These are phyloP conservation scores for Xylaria arbuscula DNA, from an alignment of 2,329 filamentous ascomycete genomes.

Conservation along the genomic window DNA sequence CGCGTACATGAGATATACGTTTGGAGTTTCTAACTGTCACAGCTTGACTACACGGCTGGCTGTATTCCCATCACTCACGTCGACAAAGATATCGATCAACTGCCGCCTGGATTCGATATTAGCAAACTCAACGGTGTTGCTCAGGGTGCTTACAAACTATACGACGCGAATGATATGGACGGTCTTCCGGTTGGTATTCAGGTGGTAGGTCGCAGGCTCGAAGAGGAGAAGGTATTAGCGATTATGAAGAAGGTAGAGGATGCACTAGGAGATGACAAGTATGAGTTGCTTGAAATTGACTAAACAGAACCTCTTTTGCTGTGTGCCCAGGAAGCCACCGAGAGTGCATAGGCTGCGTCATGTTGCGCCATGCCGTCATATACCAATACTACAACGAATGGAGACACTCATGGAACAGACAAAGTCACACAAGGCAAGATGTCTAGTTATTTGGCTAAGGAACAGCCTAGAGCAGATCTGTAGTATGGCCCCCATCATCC, in stretches of 20 bases:
- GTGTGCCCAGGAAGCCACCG: too few relatives aligned
- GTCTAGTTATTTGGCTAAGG: not conserved
- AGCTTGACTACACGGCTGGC: slow-evolving; percentile 87
- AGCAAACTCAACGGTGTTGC: slow-evolving; percentile 81
- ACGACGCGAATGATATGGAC: slow-evolving; percentile 84
- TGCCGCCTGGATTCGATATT: slow-evolving; percentile 70
- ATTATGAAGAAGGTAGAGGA: slow-evolving; percentile 83
- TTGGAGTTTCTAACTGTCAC: slow-evolving; percentile 21
- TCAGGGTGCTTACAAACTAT: slow-evolving; percentile 84
- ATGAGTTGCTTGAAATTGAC: slow-evolving; percentile 62
- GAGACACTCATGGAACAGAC: too few relatives aligned
- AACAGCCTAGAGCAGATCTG: not conserved
- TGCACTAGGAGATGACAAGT: slow-evolving; percentile 71
- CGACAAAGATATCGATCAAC: slow-evolving; percentile 73
- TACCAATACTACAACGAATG: not conserved
- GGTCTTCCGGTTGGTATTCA: slow-evolving; percentile 89
- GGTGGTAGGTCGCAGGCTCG: slow-evolving; percentile 79
- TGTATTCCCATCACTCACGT: slow-evolving; percentile 89
- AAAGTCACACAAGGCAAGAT: not conserved
- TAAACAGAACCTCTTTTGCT: slow-evolving; percentile 40
- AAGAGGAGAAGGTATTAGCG: slow-evolving; percentile 88
- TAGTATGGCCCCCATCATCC: not conserved
- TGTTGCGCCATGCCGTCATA: not conserved
- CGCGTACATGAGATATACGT: not conserved
- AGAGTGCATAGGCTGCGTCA: not conserved